phyloP scores from a whole-genome alignment of 1,139 yeast genomes.

The Pneumocystis jirovecii region DNA sequence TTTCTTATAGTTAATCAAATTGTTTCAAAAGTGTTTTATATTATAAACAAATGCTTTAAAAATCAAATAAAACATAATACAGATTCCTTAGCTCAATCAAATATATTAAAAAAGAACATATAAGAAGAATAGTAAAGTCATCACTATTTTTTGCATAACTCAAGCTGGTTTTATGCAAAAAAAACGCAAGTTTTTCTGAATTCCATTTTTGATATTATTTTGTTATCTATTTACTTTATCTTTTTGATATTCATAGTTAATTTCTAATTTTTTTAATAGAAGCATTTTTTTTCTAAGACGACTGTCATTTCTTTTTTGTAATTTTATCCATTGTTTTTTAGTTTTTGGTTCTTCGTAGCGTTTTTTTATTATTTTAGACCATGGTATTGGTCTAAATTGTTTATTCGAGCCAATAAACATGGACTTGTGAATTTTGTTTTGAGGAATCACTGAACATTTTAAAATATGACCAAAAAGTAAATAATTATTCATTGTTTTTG shows the following conservation, averaged over 20 bases:
- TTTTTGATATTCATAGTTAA: conserved; percentile 25
- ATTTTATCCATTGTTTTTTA: conserved; percentile 43
- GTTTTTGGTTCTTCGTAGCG: conserved; percentile 45
- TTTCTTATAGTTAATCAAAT: conserved; percentile 2
- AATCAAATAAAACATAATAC: neutral
- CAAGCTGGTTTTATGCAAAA: neutral
- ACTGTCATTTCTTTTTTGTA: conserved; percentile 37
- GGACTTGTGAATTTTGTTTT: conserved; percentile 31
- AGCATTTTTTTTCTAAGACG: conserved; percentile 37
- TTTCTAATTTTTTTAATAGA: conserved; percentile 32
- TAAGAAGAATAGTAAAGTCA: neutral
- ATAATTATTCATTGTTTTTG: conserved; percentile 92
- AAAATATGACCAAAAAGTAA: conserved; percentile 73
- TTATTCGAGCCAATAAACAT: conserved; percentile 41
- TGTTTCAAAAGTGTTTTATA: conserved; percentile 1
- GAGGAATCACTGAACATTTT: conserved; percentile 44
- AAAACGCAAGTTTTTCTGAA: neutral
- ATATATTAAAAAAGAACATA: neutral
- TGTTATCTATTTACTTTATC: neutral
- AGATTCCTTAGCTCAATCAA: neutral
- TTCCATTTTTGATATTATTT: neutral
- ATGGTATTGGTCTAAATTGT: conserved; percentile 47
- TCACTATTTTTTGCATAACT: neutral
- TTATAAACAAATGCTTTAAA: neutral
- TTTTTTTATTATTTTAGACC: conserved; percentile 41